Evolutionary conservation across 495 filamentous ascomycete species (phyloP).

Genomic region (Symbiotaphrina buchneri): DNA sequence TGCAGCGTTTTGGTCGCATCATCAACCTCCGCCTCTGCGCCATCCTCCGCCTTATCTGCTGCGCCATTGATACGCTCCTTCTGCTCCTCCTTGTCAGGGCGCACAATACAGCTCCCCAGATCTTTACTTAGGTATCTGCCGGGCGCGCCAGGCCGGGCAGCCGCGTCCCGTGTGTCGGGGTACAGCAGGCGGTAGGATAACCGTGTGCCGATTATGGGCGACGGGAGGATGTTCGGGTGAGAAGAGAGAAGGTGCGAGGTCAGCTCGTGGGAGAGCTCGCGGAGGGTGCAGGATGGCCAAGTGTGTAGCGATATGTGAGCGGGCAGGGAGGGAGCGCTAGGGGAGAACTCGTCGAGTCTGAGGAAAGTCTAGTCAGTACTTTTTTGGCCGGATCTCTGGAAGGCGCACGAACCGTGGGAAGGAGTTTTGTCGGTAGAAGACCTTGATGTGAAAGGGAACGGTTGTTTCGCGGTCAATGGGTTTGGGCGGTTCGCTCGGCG

Average conservation of each 20-base stretch:
- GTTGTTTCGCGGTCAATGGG: constrained; percentile 55
- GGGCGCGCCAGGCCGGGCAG: constrained; percentile 17
- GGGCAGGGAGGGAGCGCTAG: constrained; percentile 26
- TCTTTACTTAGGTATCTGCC: constrained; percentile 51
- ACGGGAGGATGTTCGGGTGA: constrained; percentile 45
- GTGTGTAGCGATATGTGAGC: constrained; percentile 68
- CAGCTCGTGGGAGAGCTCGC: constrained; percentile 52
- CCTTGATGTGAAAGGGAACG: constrained; percentile 72
- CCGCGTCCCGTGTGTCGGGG: constrained; percentile 42
- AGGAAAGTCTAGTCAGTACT: constrained; percentile 3
- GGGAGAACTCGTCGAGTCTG: constrained; percentile 45
- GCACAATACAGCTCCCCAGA: constrained; percentile 57
- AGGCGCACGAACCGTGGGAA: constrained; percentile 43
- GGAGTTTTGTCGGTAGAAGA: constrained; percentile 57
- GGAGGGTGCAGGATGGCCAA: constrained; percentile 64
- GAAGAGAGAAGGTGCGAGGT: constrained; percentile 25
- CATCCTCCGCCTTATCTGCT: constrained; percentile 15
- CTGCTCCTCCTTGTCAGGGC: constrained; percentile 7
- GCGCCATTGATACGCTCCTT: constrained; percentile 6
- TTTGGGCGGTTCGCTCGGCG: too few species aligned
- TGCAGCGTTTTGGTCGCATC: constrained; percentile 55
- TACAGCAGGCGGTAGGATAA: constrained; percentile 74
- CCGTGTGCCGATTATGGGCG: constrained; percentile 55
- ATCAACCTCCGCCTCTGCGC: constrained; percentile 36
- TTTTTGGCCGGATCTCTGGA: constrained; percentile 8